Evolutionary conservation across 1,284 basidiomycete species (phyloP).

Genomic region (Leccinum solheimii): DNA sequence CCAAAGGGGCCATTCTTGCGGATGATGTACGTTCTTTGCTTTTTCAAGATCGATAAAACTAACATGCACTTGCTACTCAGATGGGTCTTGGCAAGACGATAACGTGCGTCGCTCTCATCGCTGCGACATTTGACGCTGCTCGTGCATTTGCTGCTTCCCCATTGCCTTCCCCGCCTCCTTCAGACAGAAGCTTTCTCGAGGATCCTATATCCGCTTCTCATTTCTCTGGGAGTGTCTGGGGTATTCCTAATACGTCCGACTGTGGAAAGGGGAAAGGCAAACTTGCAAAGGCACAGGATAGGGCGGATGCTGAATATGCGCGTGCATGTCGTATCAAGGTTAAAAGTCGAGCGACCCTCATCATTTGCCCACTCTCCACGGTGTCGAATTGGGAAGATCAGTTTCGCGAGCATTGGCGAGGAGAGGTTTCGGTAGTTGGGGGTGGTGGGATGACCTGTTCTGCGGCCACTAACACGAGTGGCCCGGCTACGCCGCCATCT

Average conservation of each 20-base stretch:
- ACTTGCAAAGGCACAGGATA: conserved; percentile 62
- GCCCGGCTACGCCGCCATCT: conserved; percentile 24
- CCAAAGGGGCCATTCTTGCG: conserved; percentile 90
- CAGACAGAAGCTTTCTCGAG: conserved; percentile 39
- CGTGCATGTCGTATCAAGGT: conserved; percentile 73
- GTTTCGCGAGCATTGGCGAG: conserved; percentile 93
- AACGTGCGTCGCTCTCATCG: conserved; percentile 89
- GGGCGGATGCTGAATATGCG: conserved; percentile 64
- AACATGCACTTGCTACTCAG: conserved; percentile 41
- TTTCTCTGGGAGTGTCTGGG: conserved; percentile 80
- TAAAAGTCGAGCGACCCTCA: conserved; percentile 89
- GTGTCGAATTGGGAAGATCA: conserved; percentile 99
- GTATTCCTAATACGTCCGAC: conserved; percentile 62
- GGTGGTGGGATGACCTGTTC: conserved; percentile 50
- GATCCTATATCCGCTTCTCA: conserved; percentile 55
- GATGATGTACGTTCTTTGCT: conserved; percentile 73
- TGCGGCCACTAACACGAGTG: conserved; percentile 30
- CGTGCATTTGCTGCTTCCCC: conserved; percentile 64
- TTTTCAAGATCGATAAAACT: conserved; percentile 10
- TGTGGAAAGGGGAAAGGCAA: conserved; percentile 63
- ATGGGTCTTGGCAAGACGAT: conserved; percentile 99
- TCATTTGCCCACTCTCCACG: conserved; percentile 95
- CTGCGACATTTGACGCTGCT: conserved; percentile 78
- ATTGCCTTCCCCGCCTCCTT: conserved; percentile 44
- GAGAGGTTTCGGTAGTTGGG: conserved; percentile 79